A percentile compares a stretch with the other conserved stretches of the same genome.
These are phyloP conservation scores for Ceriops tagal DNA, from an alignment of 345 rosid species.

Conservation along the genomic window DNA sequence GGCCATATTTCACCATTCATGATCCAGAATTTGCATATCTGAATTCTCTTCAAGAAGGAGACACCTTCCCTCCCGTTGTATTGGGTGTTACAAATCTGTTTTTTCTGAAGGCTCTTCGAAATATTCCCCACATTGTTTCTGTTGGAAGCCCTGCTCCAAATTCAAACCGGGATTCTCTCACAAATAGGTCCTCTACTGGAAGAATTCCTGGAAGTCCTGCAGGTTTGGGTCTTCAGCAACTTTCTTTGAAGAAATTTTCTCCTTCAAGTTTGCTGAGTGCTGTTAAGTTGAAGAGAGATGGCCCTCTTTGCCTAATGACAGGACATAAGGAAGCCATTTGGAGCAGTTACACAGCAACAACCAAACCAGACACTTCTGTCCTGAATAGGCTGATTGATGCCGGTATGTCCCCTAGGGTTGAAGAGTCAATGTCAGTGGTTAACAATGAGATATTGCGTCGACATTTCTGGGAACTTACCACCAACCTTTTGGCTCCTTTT, in stretches of 20 bases:
- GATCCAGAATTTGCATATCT: slow-evolving; percentile 73
- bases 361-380: slow-evolving; percentile 92
- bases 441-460: slow-evolving; percentile 92
- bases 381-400: slow-evolving; percentile 94
- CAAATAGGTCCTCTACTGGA: slow-evolving; percentile 63
- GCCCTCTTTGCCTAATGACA: slow-evolving; percentile 94
- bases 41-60: slow-evolving; percentile 75
- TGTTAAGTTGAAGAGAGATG: slow-evolving; percentile 85
- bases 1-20: slow-evolving; percentile 97
- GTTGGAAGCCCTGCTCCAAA: slow-evolving; percentile 76
- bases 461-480: slow-evolving; percentile 95
- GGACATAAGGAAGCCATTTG: slow-evolving; percentile 98
- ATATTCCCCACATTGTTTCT: slow-evolving; percentile 81
- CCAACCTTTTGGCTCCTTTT: slow-evolving; percentile 94
- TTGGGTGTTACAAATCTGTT: slow-evolving; percentile 95
- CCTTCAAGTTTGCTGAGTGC: slow-evolving; percentile 77
- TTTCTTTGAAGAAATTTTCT: slow-evolving; percentile 79
- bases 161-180: slow-evolving; percentile 50
- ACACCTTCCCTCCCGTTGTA: slow-evolving; percentile 78
- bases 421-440: slow-evolving; percentile 98
- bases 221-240: slow-evolving; percentile 73
- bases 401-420: slow-evolving; percentile 90
- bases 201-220: slow-evolving; percentile 63
- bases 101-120: slow-evolving; percentile 86
- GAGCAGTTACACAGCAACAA: slow-evolving; percentile 75